These are phyloP conservation scores for Leishmania gerbilli DNA, from an alignment of 208 protist species.

Conservation along the genomic window DNA sequence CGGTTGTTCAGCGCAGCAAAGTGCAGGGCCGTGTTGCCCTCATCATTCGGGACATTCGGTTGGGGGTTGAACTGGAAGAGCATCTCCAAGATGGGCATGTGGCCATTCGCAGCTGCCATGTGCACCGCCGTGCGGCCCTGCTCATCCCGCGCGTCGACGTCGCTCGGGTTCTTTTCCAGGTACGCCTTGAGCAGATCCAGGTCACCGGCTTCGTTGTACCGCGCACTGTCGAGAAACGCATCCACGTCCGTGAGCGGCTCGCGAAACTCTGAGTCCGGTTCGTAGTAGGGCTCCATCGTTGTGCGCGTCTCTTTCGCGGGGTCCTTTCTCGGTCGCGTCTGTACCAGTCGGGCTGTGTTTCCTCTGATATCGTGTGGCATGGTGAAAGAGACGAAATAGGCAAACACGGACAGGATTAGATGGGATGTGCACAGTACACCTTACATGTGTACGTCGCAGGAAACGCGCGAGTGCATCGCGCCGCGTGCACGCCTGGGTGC, in stretches of 20 bases:
- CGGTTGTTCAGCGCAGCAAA: slow-evolving; percentile 91
- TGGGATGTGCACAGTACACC: neutral
- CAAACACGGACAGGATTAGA: neutral
- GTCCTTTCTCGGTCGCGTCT: neutral
- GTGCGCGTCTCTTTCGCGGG: neutral
- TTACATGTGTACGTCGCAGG: neutral
- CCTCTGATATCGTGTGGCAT: neutral
- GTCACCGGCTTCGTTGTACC: slow-evolving; percentile 85
- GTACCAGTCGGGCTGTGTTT: neutral
- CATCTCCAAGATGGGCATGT: slow-evolving; percentile 72
- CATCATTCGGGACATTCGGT: slow-evolving; percentile 70
- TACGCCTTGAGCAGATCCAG: slow-evolving; percentile 45
- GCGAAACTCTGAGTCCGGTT: slow-evolving; percentile 47
- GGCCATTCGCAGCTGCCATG: slow-evolving; percentile 87
- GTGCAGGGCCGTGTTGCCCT: slow-evolving; percentile 88
- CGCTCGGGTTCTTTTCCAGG: slow-evolving; percentile 44
- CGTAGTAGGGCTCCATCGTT: slow-evolving; percentile 38
- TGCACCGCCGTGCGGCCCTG: slow-evolving; percentile 85
- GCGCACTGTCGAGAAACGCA: slow-evolving; percentile 83
- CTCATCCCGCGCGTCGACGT: slow-evolving; percentile 66
- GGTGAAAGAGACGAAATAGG: neutral
- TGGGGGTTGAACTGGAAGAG: slow-evolving; percentile 63
- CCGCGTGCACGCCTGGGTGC: neutral
- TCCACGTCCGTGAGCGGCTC: slow-evolving; percentile 63
- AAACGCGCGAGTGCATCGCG: neutral